These are phyloP conservation scores for Pseudotsuga menziesii DNA, from an alignment of 75 land plant genomes.

Conservation along the genomic window DNA sequence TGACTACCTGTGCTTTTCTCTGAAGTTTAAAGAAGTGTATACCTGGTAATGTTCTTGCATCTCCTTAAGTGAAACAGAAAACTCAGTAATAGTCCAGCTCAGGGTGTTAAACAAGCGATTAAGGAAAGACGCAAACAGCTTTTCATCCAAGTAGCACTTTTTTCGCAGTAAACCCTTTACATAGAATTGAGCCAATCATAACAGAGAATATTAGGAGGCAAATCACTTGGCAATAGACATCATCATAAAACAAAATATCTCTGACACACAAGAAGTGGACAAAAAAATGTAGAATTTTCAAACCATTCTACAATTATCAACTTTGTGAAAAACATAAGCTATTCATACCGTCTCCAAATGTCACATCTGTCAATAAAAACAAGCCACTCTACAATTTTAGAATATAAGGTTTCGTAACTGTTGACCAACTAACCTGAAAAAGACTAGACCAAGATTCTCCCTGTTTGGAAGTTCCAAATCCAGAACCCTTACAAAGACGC, in stretches of 20 bases:
- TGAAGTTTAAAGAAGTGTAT: neutral
- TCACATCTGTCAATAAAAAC: neutral
- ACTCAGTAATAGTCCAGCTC: conserved; percentile 98
- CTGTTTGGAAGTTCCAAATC: conserved; percentile 86
- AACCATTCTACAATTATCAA: neutral
- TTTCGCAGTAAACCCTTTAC: conserved; percentile 66
- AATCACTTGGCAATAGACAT: neutral
- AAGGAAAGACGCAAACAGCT: conserved; percentile 75
- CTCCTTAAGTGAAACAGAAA: conserved; percentile 87
- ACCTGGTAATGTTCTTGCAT: conserved; percentile 76
- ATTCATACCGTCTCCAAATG: neutral
- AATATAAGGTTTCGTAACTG: neutral
- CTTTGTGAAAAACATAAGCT: neutral
- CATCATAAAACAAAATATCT: neutral
- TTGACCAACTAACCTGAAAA: conserved; percentile 61
- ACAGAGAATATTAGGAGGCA: conserved; percentile 9
- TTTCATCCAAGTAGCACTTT: conserved; percentile 63
- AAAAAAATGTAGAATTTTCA: neutral
- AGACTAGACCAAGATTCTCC: conserved; percentile 79
- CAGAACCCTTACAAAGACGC: conserved; percentile 87
- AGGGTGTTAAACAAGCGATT: conserved; percentile 91
- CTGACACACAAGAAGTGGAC: neutral
- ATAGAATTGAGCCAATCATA: neutral
- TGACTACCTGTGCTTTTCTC: neutral
- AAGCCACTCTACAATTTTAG: neutral